Base-by-base conservation (phyloP, 768 basidiomycete genomes). In the Ramaria sp. region DNA sequence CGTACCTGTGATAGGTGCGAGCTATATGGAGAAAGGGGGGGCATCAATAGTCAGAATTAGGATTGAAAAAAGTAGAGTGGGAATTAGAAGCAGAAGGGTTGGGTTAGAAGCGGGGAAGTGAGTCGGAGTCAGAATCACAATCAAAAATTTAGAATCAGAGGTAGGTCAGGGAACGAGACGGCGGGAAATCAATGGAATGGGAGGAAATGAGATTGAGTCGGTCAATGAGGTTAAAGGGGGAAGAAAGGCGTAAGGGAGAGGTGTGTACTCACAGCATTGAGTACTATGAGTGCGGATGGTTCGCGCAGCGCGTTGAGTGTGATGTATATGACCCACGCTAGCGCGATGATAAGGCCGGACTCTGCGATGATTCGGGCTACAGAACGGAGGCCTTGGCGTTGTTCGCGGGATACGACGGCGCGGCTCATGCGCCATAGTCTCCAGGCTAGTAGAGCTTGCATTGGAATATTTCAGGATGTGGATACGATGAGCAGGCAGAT, bases 351-450 rank as follows among this genome's bases (percentile, higher is more conserved):
- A 36, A 50, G 28, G 15, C 48, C 48, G 12, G 48, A 50, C 36
- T 50, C 48, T 5, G 48, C 48, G 28, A 50, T 50, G 13, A 50
- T 50, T n/a, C 20, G 12, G 10, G 48, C 48, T 32, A 50, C 48
- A 22, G 48, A 15, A 10, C 13, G 18, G 34, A 50, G 48, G 24
- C 15, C 36, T 5, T 50, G 30, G 24, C 48, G 48, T 20, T 50
- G 48, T 32, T 22, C 27, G 34, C 48, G 48, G 5, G 30, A 37
- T 5, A 37, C 48, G 30, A 50, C 30, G 1, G 48, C 27, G 22
- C 48, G 48, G 48, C 48, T 50, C 48, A 50, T 50, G 20, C 16
- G 16, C 48, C 48, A 50, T n/a, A 50, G 48, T 37, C 28, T 50
- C 48, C 48, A 50, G 16, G 48, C 34, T 8, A 50, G n/a, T 5